phyloP scores from a whole-genome alignment of 83 land plant species.

The Diphasiastrum complanatum region DNA sequence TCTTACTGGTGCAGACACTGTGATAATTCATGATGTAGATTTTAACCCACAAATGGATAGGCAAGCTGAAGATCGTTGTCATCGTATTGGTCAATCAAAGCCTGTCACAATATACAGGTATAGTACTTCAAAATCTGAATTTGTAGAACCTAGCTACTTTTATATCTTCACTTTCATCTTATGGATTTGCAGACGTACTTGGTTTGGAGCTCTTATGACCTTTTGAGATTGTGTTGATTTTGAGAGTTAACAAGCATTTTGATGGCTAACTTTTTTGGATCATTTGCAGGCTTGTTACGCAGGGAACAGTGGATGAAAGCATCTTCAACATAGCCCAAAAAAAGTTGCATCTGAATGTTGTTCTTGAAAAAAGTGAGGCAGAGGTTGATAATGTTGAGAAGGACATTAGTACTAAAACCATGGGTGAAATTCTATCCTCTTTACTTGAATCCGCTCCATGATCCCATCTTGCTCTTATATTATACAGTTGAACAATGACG shows the following conservation, averaged over 20 bases:
- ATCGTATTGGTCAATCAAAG: constrained; percentile 91
- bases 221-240: neutral
- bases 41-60: constrained; percentile 99
- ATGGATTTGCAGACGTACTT: neutral
- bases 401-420: constrained; percentile 21
- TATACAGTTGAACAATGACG: no score
- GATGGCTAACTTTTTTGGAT: constrained; percentile 3
- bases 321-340: constrained; percentile 87
- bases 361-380: constrained; percentile 71
- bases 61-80: constrained; percentile 99
- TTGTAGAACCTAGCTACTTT: no score
- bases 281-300: constrained; percentile 80
- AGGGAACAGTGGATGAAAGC: constrained; percentile 91
- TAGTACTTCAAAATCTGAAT: no score
- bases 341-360: constrained; percentile 84
- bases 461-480: no score
- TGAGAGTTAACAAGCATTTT: neutral
- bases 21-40: constrained; percentile 97
- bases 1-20: constrained; percentile 97
- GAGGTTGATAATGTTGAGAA: constrained; percentile 17
- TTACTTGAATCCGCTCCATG: neutral
- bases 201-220: neutral
- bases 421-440: constrained; percentile 21
- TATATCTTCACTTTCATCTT: neutral
- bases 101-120: constrained; percentile 92